Evolutionary conservation across 2,329 filamentous ascomycete genomes (phyloP).

Genomic region (Periconia sp.): DNA sequence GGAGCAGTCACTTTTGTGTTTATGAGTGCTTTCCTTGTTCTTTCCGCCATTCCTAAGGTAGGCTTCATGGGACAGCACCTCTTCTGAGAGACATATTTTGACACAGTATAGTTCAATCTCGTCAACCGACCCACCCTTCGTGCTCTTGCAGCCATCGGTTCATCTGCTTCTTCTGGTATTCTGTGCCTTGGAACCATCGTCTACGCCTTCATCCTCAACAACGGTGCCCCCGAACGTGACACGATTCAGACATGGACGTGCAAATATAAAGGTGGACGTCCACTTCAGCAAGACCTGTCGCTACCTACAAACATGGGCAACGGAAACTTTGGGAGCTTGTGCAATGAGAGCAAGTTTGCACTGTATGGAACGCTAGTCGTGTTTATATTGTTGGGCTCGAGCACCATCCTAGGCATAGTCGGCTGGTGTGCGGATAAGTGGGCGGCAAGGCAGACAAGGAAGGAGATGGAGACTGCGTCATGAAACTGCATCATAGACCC

Average conservation of each 20-base stretch:
- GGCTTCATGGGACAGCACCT: conserved; percentile 3
- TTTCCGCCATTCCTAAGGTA: conserved; percentile 39
- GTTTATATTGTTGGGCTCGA: conserved; percentile 42
- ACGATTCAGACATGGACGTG: conserved; percentile 46
- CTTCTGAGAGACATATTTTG: not conserved
- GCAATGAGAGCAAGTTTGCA: conserved; percentile 48
- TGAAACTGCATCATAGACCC: conserved; percentile 15
- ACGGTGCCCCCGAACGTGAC: conserved; percentile 35
- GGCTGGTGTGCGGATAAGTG: conserved; percentile 43
- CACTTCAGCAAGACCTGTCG: conserved; percentile 22
- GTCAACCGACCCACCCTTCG: conserved; percentile 40
- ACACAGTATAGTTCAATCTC: conserved; percentile 34
- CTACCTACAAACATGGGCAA: conserved; percentile 36
- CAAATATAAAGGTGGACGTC: conserved; percentile 36
- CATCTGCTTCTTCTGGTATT: conserved; percentile 40
- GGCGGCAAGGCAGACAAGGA: conserved; percentile 32
- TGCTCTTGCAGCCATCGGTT: conserved; percentile 39
- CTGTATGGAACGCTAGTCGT: conserved; percentile 47
- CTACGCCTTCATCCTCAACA: conserved; percentile 43
- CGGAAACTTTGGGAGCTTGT: conserved; percentile 41
- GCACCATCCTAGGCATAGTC: conserved; percentile 35
- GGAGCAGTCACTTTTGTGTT: conserved; percentile 42
- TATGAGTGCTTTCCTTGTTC: conserved; percentile 38
- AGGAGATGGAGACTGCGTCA: conserved; percentile 31
- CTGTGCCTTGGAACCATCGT: conserved; percentile 45